Percentiles rank a stretch among this genome's conserved stretches.
Conservation (phyloP, 345 rosid genomes). For the Gynandropsis gynandra region DNA sequence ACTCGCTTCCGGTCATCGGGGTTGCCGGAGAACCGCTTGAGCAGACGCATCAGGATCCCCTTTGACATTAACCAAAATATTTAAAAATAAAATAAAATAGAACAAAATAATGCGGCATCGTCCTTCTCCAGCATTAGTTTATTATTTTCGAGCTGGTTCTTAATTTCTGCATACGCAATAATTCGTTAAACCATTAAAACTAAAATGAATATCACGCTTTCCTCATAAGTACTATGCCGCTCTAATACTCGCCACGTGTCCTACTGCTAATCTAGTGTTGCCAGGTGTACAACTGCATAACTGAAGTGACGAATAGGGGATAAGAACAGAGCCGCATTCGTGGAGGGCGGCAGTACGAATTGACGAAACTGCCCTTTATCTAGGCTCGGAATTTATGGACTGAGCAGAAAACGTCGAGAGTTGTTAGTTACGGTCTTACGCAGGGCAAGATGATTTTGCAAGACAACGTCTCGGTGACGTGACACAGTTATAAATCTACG, state of each 20-base stretch:
- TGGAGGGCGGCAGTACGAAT: neutral
- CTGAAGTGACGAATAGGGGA: constrained; percentile 1
- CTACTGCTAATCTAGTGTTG: neutral
- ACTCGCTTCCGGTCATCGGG: constrained; percentile 36
- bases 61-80: neutral
- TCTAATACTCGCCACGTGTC: constrained; percentile 2
- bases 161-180: constrained; percentile 23
- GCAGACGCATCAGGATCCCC: constrained; percentile 15
- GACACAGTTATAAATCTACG: too few species aligned
- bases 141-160: constrained; percentile 16
- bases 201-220: too few species aligned
- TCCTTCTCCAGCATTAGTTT: constrained; percentile 10
- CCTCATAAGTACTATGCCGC: constrained; percentile 13
- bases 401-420: too few species aligned
- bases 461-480: too few species aligned
- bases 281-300: constrained; percentile 17
- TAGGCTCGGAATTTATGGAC: too few species aligned
- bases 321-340: neutral
- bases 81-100: neutral
- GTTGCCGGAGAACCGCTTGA: constrained; percentile 28
- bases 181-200: constrained; percentile 6
- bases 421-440: too few species aligned
- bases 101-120: neutral
- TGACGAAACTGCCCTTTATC: too few species aligned
- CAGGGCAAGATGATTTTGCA: too few species aligned